Evolutionary conservation across 75 land plant genomes (phyloP).

Genomic region (Picea sitchensis): DNA sequence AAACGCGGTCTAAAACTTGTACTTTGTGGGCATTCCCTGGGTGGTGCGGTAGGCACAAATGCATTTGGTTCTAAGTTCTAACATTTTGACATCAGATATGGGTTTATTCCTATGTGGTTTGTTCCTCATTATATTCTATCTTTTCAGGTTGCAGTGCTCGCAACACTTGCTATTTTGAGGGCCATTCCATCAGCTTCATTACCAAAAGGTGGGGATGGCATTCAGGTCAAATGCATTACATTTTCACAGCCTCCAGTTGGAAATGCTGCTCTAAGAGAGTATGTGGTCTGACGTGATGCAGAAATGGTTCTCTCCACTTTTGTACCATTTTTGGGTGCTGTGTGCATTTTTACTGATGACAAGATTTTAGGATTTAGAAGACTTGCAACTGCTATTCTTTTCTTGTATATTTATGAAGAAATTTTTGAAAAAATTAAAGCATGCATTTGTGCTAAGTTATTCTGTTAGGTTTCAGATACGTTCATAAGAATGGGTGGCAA

Average conservation of each 20-base stretch:
- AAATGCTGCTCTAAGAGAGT: conserved; percentile 96
- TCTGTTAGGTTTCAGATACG: conserved; percentile 56
- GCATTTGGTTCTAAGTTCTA: neutral
- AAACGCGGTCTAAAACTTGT: conserved; percentile 83
- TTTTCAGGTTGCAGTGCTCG: conserved; percentile 79
- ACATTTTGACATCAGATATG: neutral
- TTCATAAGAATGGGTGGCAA: conserved; percentile 84
- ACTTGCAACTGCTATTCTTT: neutral
- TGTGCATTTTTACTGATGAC: neutral
- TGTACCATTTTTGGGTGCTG: neutral
- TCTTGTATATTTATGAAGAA: neutral
- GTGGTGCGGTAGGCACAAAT: conserved; percentile 81
- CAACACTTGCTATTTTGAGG: conserved; percentile 86
- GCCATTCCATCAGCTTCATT: conserved; percentile 49
- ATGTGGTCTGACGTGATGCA: conserved; percentile 12
- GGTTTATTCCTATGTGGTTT: neutral
- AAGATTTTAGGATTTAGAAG: neutral
- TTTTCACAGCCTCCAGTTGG: conserved; percentile 99
- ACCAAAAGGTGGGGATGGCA: conserved; percentile 38
- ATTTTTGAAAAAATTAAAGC: neutral
- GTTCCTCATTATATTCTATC: neutral
- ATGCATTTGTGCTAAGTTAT: neutral
- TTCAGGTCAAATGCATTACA: conserved; percentile 85
- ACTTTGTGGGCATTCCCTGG: conserved; percentile 96
- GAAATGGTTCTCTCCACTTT: neutral